A percentile compares a stretch with the other conserved stretches of the same genome.
Conservation (phyloP, 805 yeast species). For the Cyberlindnera nakhonratchasimensis region DNA sequence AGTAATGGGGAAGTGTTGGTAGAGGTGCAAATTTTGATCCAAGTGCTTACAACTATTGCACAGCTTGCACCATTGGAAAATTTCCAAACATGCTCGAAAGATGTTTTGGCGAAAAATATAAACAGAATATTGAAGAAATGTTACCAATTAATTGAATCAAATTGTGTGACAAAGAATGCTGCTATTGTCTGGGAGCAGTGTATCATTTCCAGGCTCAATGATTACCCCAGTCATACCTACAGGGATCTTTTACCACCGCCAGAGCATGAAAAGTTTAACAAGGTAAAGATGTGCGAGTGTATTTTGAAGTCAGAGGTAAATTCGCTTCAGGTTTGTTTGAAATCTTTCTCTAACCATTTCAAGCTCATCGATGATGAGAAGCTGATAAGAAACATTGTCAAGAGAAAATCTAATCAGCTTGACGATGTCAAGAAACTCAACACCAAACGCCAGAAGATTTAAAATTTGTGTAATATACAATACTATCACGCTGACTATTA, state of each 20-base stretch:
- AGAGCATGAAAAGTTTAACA: slow-evolving; percentile 16
- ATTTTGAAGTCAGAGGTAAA: slow-evolving; percentile 55
- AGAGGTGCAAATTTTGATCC: slow-evolving; percentile 55
- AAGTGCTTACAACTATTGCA: slow-evolving; percentile 42
- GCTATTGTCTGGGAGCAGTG: slow-evolving; percentile 28
- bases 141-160: slow-evolving; percentile 51
- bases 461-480: background rate
- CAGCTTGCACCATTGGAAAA: slow-evolving; percentile 21
- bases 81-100: background rate
- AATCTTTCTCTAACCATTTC: slow-evolving; percentile 30
- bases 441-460: slow-evolving; percentile 27
- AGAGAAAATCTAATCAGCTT: slow-evolving; percentile 37
- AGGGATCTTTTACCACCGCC: slow-evolving; percentile 24
- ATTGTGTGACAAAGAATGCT: slow-evolving; percentile 41
- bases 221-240: slow-evolving; percentile 46
- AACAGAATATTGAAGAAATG: slow-evolving; percentile 56
- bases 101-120: slow-evolving; percentile 31
- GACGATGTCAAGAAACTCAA: slow-evolving; percentile 19
- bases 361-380: slow-evolving; percentile 55
- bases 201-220: slow-evolving; percentile 30
- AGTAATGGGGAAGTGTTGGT: slow-evolving; percentile 52
- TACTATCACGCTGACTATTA: too few species aligned
- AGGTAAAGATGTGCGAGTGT: slow-evolving; percentile 45
- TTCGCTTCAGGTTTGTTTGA: slow-evolving; percentile 42
- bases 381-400: slow-evolving; percentile 54